Evolutionary conservation across 192 early-diverging fungal species (phyloP).

Genomic region (Haplosporangium gracile): DNA sequence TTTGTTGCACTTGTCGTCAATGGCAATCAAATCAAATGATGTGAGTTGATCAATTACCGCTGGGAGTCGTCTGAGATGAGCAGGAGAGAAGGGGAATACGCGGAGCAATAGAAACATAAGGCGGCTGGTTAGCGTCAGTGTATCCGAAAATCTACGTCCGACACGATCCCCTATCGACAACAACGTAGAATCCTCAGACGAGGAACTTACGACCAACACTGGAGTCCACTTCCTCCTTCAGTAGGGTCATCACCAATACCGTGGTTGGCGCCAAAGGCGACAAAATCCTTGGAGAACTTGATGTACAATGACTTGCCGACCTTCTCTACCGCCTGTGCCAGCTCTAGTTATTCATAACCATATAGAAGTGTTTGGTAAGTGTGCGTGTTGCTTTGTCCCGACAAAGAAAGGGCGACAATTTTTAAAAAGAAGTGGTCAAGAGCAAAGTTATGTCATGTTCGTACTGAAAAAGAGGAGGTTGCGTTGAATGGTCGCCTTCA

Average conservation of each 20-base stretch:
- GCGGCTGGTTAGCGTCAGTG: not conserved
- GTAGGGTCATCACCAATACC: slow-evolving; percentile 69
- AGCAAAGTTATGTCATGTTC: not conserved
- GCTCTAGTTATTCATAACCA: slow-evolving; percentile 45
- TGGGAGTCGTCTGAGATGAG: slow-evolving; percentile 9
- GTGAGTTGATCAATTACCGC: slow-evolving; percentile 4
- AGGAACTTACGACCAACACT: slow-evolving; percentile 76
- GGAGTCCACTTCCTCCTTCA: slow-evolving; percentile 68
- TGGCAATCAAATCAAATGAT: not conserved
- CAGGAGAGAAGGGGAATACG: too few species aligned
- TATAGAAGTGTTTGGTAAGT: not conserved
- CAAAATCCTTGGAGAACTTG: slow-evolving; percentile 71
- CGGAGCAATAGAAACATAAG: not conserved
- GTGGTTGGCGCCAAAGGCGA: slow-evolving; percentile 66
- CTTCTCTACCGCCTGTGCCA: slow-evolving; percentile 77
- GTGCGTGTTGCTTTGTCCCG: not conserved
- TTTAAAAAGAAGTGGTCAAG: too few species aligned
- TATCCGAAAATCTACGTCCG: not conserved
- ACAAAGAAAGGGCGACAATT: not conserved
- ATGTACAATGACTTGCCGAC: slow-evolving; percentile 76
- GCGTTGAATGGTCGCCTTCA: slow-evolving; percentile 36
- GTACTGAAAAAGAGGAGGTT: slow-evolving; percentile 54
- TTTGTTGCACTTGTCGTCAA: not conserved
- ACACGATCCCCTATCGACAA: too few species aligned
- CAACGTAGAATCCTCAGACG: not conserved